Base-by-base conservation (phyloP, 1,139 yeast genomes). In the Hyphopichia buzzinii region DNA sequence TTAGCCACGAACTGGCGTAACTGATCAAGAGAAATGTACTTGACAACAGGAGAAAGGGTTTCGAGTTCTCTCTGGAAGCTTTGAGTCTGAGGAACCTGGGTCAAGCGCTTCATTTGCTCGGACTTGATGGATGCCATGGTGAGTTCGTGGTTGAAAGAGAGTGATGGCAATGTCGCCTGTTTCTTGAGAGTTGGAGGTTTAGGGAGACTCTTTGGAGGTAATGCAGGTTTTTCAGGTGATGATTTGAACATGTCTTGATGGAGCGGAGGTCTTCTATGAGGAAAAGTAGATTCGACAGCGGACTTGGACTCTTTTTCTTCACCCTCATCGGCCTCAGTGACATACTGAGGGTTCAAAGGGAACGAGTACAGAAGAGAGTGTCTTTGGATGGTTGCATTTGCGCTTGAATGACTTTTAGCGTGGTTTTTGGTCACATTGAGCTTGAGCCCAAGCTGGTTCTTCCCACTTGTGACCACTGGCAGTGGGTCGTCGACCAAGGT, bases 401-500 rank as follows among this genome's bases (percentile, higher is more conserved):
- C n/a, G n/a, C n/a, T n/a, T 14, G 16, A 35, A 19, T 16, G 16
- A n/a, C n/a, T n/a, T n/a, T n/a, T n/a, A n/a, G n/a, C n/a, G n/a
- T n/a, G n/a, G 21, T 27, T 27, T 13, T 14, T 12, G 16, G 6
- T 26, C 37, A 31, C 3, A 10, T 29, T 23, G 35, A 27, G 12
- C 13, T 13, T 7, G 17, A 14, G 8, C 11, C 8, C 5, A 11
- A 7, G 17, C 17, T 19, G 15, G 15, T n/a, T 4, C 12, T 13
- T 27, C 7, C n/a, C n/a, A 14, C 5, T 27, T 13, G 29, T 7
- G 29, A 11, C 8, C 15, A 11, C 8, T 14, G 15, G 17, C 15
- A 14, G 17, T 8, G 17, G 12, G 39, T 33, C 3, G 30, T 57
- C 64, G 4, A 57, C 50, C 17, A 59, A 44, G n/a, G 64, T 59